Percentiles rank a stretch among this genome's conserved stretches.
Conservation (phyloP, 306 rosid genomes). For the Gastrolobium villosum region DNA sequence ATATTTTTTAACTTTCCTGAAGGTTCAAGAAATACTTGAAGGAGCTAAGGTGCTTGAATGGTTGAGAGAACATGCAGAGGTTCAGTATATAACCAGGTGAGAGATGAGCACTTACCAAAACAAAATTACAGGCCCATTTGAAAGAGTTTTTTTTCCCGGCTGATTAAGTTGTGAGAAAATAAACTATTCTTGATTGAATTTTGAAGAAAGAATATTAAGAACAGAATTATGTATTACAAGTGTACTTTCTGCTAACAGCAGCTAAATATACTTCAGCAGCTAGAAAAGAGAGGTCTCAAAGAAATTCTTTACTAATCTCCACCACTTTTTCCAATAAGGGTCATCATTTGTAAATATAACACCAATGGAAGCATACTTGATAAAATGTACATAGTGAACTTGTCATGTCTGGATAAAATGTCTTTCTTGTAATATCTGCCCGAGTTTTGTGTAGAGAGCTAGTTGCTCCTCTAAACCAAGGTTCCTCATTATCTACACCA, state of each 20-base stretch:
- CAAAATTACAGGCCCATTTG: slow-evolving; percentile 36
- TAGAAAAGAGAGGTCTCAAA: slow-evolving; percentile 2
- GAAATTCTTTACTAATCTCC: slow-evolving; percentile 30
- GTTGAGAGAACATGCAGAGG: slow-evolving; percentile 85
- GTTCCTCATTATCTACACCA: slow-evolving; percentile 73
- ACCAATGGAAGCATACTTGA: slow-evolving; percentile 42
- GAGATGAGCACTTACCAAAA: slow-evolving; percentile 30
- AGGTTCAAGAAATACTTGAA: slow-evolving; percentile 97
- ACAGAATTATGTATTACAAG: slow-evolving; percentile 4
- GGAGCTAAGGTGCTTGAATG: slow-evolving; percentile 99
- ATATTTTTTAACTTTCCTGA: slow-evolving; percentile 40
- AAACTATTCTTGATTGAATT: slow-evolving; percentile 39
- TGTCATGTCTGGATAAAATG: slow-evolving; percentile 46
- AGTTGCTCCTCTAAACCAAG: slow-evolving; percentile 87
- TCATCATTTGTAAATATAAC: not conserved
- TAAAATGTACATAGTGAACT: slow-evolving; percentile 43
- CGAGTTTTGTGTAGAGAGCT: slow-evolving; percentile 71
- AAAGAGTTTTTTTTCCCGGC: slow-evolving; percentile 48
- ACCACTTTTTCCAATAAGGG: slow-evolving; percentile 32
- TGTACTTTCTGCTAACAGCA: not conserved
- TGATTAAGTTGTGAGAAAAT: slow-evolving; percentile 39
- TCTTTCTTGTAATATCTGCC: slow-evolving; percentile 70
- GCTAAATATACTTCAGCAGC: slow-evolving; percentile 8
- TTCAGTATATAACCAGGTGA: slow-evolving; percentile 73
- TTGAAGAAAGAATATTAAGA: slow-evolving; percentile 40